A percentile compares a stretch with the other conserved stretches of the same genome.
Evolutionary conservation across 2,329 filamentous ascomycete species (phyloP).

Genomic region (Cercospora zeae-maydis): DNA sequence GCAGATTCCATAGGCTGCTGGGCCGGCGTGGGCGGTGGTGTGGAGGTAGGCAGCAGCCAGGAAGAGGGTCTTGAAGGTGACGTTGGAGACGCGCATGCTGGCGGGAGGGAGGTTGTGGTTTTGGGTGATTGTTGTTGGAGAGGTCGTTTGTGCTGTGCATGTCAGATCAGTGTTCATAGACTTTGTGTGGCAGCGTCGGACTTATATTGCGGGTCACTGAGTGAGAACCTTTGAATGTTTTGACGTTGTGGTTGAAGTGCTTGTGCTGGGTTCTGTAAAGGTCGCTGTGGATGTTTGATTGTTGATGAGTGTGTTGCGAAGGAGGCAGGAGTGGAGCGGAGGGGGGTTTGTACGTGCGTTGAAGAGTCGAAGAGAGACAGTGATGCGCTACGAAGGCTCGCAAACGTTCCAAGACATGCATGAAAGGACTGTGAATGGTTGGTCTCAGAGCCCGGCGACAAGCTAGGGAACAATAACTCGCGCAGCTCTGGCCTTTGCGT

Average conservation of each 20-base stretch:
- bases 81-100: slow-evolving; percentile 1
- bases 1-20: slow-evolving; percentile 44
- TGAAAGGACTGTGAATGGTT: neutral
- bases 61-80: neutral
- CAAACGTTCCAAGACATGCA: neutral
- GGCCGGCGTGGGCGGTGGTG: slow-evolving; percentile 30
- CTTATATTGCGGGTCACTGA: neutral
- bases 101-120: neutral
- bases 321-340: neutral
- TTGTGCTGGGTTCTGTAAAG: neutral
- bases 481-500: no score
- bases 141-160: neutral
- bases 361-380: neutral
- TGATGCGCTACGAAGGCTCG: neutral
- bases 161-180: neutral
- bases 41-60: neutral
- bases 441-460: neutral
- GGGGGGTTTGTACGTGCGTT: neutral
- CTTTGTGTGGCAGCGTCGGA: neutral
- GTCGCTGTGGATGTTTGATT: neutral
- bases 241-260: neutral
- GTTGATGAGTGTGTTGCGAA: neutral
- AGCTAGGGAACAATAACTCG: neutral
- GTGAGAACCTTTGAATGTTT: neutral
- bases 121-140: neutral